Evolutionary conservation across 73 alveolate species (phyloP), one percentile per base, ranked within the genome.

Genomic region (Loxodes magnus): DNA sequence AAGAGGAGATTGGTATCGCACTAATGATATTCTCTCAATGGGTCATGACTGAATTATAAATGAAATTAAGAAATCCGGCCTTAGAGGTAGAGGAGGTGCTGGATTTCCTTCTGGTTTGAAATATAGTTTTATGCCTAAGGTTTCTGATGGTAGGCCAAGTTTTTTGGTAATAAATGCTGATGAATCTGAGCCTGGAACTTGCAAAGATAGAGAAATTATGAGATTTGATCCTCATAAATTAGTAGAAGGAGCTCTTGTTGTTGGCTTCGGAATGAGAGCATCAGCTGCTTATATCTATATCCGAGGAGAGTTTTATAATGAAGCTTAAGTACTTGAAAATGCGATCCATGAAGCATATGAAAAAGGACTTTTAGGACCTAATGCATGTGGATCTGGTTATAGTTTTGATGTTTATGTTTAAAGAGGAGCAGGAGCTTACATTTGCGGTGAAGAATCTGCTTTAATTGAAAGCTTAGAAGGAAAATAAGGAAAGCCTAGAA

Each of bases 61-160:
- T 50, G 92, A 82, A 54, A 82, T 82, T 39, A 82, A 82, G 51
- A 76, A 77, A 33, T 71, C 88, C 21, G 95, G 95, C 10, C 73
- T 82, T 19, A 64, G 95, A 58, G 95, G 95, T 1, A 64, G 95
- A 64, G 95, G 95, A 6, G 95, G 95, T 12, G 95, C 95, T 10
- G 95, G 95, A 27, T 82, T 82, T 72, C 90, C 90, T 24, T 77
- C 90, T 7, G 95, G 95, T 15, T 66, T 82, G 16, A 82, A 82
- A 37, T 82, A 82, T 71, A 72, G 88, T 14, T 82, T 82, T 67
- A 82, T 82, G 95, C 95, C 95, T 14, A 82, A 82, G 48, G 81
- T 71, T 41, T 74, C 88, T 6, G 95, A 82, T 62, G 95, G 95
- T 57, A 76, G 84, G 48, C 80, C 83, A 33, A 63, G 79, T 0